Conservation (phyloP, 2,329 filamentous ascomycete genomes). For the Dendrostoma leiphaemia region DNA sequence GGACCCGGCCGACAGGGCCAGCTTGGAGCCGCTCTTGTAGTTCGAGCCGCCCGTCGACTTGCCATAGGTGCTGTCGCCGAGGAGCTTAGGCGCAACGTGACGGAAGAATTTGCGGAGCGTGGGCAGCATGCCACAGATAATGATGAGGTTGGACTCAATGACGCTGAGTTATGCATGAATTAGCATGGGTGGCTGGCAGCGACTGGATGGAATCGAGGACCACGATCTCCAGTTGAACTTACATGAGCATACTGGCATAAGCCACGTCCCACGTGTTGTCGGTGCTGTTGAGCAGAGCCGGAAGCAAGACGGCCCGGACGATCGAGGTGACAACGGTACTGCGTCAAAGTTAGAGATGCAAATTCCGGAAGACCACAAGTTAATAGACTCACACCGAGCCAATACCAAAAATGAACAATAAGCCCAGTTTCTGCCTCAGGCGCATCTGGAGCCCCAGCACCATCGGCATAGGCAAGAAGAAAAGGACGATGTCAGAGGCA, state of each 20-base stretch:
- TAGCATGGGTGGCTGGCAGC: background rate
- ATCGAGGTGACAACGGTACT: slow-evolving; percentile 35
- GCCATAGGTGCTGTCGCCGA: slow-evolving; percentile 21
- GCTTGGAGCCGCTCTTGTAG: background rate
- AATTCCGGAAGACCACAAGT: rapidly evolving
- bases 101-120: slow-evolving; percentile 39
- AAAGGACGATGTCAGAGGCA: slow-evolving; percentile 44
- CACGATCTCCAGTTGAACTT: background rate
- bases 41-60: background rate
- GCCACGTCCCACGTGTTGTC: slow-evolving; percentile 31
- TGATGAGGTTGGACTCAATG: slow-evolving; percentile 38
- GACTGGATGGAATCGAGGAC: too few species aligned
- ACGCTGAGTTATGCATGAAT: slow-evolving; percentile 31
- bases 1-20: background rate
- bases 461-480: slow-evolving; percentile 44
- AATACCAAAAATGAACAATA: slow-evolving; percentile 40
- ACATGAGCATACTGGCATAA: slow-evolving; percentile 20
- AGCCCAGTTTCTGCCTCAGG: slow-evolving; percentile 42
- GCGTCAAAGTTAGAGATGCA: slow-evolving; percentile 28
- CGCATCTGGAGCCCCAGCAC: slow-evolving; percentile 45
- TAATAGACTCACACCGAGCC: slow-evolving; percentile 3
- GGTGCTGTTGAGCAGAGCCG: slow-evolving; percentile 23
- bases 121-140: slow-evolving; percentile 39
- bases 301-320: slow-evolving; percentile 27
- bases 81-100: slow-evolving; percentile 33